These are phyloP conservation scores for Monosporozyma aerobia DNA, from an alignment of 805 yeast species.

Conservation along the genomic window DNA sequence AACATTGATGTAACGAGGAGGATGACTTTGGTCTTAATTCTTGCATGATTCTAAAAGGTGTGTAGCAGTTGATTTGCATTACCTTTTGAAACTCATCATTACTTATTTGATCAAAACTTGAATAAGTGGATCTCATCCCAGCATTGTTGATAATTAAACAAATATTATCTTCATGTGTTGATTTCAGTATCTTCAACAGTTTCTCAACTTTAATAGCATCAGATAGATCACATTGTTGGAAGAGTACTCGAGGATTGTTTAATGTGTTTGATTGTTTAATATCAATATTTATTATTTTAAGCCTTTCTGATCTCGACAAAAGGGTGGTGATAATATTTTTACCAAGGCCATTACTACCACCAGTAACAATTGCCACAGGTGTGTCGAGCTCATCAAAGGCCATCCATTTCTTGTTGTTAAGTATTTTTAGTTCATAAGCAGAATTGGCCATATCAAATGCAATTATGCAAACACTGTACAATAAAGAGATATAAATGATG, in stretches of 20 bases:
- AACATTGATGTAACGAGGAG: constrained; percentile 44
- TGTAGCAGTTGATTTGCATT: constrained; percentile 48
- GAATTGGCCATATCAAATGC: constrained; percentile 6
- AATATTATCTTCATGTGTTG: constrained; percentile 40
- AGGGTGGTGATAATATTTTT: constrained; percentile 16
- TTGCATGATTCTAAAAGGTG: constrained; percentile 60
- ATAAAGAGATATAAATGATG: constrained; percentile 7
- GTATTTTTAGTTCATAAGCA: background rate
- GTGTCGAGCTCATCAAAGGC: constrained; percentile 1
- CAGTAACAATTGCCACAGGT: constrained; percentile 23
- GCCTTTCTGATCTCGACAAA: constrained; percentile 13
- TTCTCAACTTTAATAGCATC: constrained; percentile 34
- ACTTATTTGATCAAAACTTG: constrained; percentile 38
- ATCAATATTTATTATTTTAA: constrained; percentile 24
- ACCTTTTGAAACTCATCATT: constrained; percentile 39
- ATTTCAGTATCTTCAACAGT: constrained; percentile 33
- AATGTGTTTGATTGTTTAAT: background rate
- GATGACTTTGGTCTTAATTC: constrained; percentile 42
- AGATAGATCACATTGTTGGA: constrained; percentile 61
- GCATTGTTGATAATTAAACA: constrained; percentile 77
- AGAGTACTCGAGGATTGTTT: constrained; percentile 30
- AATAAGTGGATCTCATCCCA: constrained; percentile 52
- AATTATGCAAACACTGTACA: constrained; percentile 6
- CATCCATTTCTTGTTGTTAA: constrained; percentile 2
- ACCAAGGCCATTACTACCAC: constrained; percentile 35